Percentiles rank a stretch among this genome's conserved stretches.
phyloP scores from a whole-genome alignment of 1,284 basidiomycete genomes.

The Cryptococcus sp. region DNA sequence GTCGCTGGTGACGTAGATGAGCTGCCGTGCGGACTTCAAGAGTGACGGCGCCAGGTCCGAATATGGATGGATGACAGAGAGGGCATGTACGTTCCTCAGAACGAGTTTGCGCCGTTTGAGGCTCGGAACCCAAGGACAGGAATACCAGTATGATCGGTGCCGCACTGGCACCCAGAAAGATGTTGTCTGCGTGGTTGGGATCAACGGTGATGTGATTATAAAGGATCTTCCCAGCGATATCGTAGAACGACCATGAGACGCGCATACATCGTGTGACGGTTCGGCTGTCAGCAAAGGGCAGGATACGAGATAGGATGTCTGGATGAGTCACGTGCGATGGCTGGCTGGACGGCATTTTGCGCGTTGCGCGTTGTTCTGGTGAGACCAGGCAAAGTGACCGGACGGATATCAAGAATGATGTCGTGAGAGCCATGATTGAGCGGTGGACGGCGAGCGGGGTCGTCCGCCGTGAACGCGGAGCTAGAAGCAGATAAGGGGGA shows the following conservation, averaged over 20 bases:
- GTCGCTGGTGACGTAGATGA: constrained; percentile 4
- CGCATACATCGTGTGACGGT: constrained; percentile 18
- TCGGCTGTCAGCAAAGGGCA: constrained; percentile 10
- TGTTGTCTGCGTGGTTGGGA: constrained; percentile 6
- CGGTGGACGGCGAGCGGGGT: no score
- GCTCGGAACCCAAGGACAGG: constrained; percentile 10
- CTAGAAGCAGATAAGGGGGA: no score
- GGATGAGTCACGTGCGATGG: constrained; percentile 9
- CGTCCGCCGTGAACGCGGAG: no score
- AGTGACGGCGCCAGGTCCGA: not conserved
- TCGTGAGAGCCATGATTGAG: no score
- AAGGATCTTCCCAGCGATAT: constrained; percentile 7
- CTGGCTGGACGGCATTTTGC: not conserved
- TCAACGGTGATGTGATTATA: constrained; percentile 14
- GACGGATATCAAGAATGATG: no score
- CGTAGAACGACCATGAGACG: constrained; percentile 15
- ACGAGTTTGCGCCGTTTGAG: constrained; percentile 1
- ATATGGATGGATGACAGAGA: constrained; percentile 1
- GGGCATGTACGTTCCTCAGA: not conserved
- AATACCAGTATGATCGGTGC: constrained; percentile 5
- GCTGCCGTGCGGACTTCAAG: not conserved
- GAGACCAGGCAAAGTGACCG: no score
- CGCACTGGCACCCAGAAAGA: constrained; percentile 8
- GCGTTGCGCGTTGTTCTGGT: not conserved
- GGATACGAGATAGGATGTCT: constrained; percentile 11